These are phyloP conservation scores for Pelargonium hybrid DNA, from an alignment of 441 rosid species.

Conservation along the genomic window DNA sequence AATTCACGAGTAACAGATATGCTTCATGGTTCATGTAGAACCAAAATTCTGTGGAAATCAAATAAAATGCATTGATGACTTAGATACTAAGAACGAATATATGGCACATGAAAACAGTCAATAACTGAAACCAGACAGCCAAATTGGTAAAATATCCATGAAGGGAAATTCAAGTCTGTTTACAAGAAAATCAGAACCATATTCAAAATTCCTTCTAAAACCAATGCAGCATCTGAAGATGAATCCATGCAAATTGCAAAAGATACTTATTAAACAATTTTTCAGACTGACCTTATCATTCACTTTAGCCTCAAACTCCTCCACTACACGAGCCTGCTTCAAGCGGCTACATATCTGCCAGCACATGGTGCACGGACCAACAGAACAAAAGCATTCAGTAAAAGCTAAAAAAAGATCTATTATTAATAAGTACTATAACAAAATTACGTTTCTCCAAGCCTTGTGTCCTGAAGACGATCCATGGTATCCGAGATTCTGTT, in stretches of 20 bases:
- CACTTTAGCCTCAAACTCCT: conserved; percentile 53
- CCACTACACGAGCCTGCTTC: conserved; percentile 47
- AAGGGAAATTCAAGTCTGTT: neutral
- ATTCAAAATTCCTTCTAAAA: neutral
- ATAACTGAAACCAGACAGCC: neutral
- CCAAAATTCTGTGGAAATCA: neutral
- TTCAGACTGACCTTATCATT: conserved; percentile 47
- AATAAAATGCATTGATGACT: conserved; percentile 8
- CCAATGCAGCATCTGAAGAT: neutral
- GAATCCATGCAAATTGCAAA: neutral
- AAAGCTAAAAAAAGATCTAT: conserved; percentile 1
- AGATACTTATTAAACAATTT: neutral
- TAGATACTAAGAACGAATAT: neutral
- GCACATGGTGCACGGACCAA: conserved; percentile 17
- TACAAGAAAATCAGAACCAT: neutral
- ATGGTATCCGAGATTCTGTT: conserved; percentile 50
- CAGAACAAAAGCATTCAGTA: conserved; percentile 14
- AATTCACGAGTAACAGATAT: neutral
- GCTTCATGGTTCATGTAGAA: neutral
- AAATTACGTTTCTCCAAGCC: conserved; percentile 65
- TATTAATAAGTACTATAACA: conserved; percentile 2
- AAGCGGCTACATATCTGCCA: conserved; percentile 48
- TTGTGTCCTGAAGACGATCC: conserved; percentile 44
- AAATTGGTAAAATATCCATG: neutral
- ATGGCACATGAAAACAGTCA: conserved; percentile 2